Evolutionary conservation across 305 asterid species (phyloP), one percentile per base, ranked within the genome.

Genomic region (Nicotiana rustica): DNA sequence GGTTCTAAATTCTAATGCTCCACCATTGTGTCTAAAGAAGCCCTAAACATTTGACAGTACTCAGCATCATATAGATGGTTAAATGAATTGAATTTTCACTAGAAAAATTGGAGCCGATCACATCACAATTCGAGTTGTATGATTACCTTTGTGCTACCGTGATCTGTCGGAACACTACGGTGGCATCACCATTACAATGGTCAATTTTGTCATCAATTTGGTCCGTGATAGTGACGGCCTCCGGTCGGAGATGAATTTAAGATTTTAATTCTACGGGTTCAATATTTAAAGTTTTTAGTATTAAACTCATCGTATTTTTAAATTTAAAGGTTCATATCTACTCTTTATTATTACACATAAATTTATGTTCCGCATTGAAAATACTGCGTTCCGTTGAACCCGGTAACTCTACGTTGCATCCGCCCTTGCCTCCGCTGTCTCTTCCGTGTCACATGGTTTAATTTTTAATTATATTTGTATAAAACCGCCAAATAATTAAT

Each of bases 401-500:
- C 44, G 44, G 1, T 38, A 5, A 38, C 9, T 38, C 44, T 36
- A 38, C 29, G 29, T 25, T 25, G 29, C 29, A 25, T 38, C 47
- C 8, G 8, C 8, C 6, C 8, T 8, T 38, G 62, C 9, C 6
- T 17, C 19, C 21, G 2, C 21, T 57, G 21, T 57, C 62, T 57
- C 62, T 57, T 57, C 62, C 3, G 21, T 7, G 62, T 5, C 62
- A 57, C 62, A 17, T 57, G 62, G 17, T 56, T 18, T n/a, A 38
- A 71, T 71, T 19, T 60, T 10, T 52, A 47, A 7, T 47, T 47
- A 52, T 14, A n/a, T 38, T 73, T 25, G 14, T 52, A 52, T 25
- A 75, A 52, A 52, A 75, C 17, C 7, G 15, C 80, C 80, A 52
- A 47, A 75, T 75, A 35, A 15, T 49, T 21, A 35, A 67, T 75